Evolutionary conservation across 768 basidiomycete species (phyloP).

Genomic region (Daedaleopsis sinensis): DNA sequence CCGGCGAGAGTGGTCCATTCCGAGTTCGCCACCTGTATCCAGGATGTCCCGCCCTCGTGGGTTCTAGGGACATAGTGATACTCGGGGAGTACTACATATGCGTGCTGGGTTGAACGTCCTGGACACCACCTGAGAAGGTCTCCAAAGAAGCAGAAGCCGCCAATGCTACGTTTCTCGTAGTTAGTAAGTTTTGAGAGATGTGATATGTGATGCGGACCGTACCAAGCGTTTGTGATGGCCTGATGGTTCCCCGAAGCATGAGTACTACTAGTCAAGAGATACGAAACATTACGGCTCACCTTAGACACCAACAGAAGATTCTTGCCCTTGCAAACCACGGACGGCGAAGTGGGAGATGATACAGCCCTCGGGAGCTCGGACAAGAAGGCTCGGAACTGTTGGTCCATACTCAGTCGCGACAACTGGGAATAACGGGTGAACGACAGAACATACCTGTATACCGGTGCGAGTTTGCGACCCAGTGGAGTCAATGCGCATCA

Average conservation of each 20-base stretch:
- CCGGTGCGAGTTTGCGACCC: background rate
- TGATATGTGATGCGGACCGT: background rate
- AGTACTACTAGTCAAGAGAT: background rate
- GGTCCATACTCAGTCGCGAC: background rate
- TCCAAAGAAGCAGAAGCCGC: slow-evolving; percentile 9
- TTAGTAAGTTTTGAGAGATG: background rate
- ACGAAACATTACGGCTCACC: background rate
- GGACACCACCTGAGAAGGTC: slow-evolving; percentile 3
- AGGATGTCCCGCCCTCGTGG: background rate
- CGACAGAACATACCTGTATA: background rate
- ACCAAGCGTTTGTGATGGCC: slow-evolving; percentile 9
- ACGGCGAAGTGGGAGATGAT: background rate
- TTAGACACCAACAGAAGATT: slow-evolving; percentile 6
- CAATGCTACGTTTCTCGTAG: background rate
- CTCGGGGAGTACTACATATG: slow-evolving; percentile 1
- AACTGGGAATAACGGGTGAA: background rate
- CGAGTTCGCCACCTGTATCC: background rate
- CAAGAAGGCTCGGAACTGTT: slow-evolving; percentile 6
- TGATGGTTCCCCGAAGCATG: background rate
- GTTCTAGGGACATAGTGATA: background rate
- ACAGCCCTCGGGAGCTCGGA: background rate
- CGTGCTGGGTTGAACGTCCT: slow-evolving; percentile 9
- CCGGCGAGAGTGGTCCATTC: slow-evolving; percentile 12
- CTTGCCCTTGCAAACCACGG: slow-evolving; percentile 4
- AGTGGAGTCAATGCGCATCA: background rate